phyloP scores from a whole-genome alignment of 352 stramenopile species.

The Thraustochytrium sp. region DNA sequence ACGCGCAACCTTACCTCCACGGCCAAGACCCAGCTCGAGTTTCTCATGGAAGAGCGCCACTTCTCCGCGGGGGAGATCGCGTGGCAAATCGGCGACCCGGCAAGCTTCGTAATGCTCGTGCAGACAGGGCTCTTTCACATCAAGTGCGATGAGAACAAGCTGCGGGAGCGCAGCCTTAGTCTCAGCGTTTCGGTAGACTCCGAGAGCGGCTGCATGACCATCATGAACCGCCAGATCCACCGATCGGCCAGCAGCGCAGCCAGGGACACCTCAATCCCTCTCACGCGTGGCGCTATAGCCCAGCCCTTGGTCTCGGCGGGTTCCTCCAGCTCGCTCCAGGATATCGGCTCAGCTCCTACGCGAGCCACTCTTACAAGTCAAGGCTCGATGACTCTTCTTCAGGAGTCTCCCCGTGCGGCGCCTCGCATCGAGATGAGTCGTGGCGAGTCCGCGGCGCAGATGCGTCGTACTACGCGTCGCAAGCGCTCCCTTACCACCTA shows the following conservation, averaged over 20 bases:
- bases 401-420: too few species aligned
- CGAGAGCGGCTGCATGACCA: background rate
- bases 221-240: background rate
- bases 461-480: too few species aligned
- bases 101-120: background rate
- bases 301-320: background rate
- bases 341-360: too few species aligned
- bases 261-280: background rate
- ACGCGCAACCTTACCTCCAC: slow-evolving; percentile 63
- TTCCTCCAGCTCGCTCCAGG: too few species aligned
- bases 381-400: too few species aligned
- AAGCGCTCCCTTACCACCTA: background rate
- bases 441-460: too few species aligned
- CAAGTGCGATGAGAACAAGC: background rate
- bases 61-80: background rate
- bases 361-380: too few species aligned
- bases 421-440: too few species aligned
- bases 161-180: background rate
- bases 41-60: slow-evolving; percentile 8
- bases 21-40: slow-evolving; percentile 67
- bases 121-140: slow-evolving; percentile 13
- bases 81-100: background rate
- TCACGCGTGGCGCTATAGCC: background rate
- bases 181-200: background rate
- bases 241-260: background rate